Conservation (phyloP, 2,329 filamentous ascomycete species). For the Colletotrichum eremochloae region DNA sequence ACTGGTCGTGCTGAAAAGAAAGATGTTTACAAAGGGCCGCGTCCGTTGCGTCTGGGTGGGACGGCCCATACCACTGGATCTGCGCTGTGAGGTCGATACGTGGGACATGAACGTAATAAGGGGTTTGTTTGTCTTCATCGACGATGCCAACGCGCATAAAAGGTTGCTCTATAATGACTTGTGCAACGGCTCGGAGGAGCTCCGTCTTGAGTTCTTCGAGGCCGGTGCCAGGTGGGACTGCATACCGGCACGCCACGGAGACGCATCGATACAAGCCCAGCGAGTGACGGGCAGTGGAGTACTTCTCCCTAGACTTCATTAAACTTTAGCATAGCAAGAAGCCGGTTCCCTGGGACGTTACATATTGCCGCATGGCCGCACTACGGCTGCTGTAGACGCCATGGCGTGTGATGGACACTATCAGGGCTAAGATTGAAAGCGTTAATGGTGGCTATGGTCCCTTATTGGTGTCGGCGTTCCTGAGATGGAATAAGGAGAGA, state of each 20-base stretch:
- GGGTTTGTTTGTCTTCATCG: slow-evolving; percentile 57
- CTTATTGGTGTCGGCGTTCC: not conserved
- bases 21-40: slow-evolving; percentile 50
- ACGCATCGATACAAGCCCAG: slow-evolving; percentile 64
- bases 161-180: slow-evolving; percentile 59
- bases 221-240: slow-evolving; percentile 33
- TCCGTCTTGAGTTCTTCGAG: slow-evolving; percentile 19
- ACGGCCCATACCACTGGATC: slow-evolving; percentile 52
- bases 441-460: not conserved
- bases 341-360: not conserved
- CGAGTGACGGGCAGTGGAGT: slow-evolving; percentile 60
- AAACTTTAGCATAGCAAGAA: slow-evolving; percentile 19
- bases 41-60: slow-evolving; percentile 37
- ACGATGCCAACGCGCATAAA: slow-evolving; percentile 64
- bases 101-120: slow-evolving; percentile 59
- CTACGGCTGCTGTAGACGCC: slow-evolving; percentile 2
- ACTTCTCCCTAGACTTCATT: slow-evolving; percentile 56
- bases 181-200: slow-evolving; percentile 56
- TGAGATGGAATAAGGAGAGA: not conserved
- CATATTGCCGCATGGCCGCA: slow-evolving; percentile 39
- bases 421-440: not conserved
- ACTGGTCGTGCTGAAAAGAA: slow-evolving; percentile 55
- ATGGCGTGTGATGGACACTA: not conserved
- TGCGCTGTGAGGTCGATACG: slow-evolving; percentile 59
- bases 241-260: slow-evolving; percentile 60